Evolutionary conservation across 2,329 filamentous ascomycete genomes (phyloP), one percentile per base, ranked within the genome.

Genomic region (Colletotrichum gloeosporioides): DNA sequence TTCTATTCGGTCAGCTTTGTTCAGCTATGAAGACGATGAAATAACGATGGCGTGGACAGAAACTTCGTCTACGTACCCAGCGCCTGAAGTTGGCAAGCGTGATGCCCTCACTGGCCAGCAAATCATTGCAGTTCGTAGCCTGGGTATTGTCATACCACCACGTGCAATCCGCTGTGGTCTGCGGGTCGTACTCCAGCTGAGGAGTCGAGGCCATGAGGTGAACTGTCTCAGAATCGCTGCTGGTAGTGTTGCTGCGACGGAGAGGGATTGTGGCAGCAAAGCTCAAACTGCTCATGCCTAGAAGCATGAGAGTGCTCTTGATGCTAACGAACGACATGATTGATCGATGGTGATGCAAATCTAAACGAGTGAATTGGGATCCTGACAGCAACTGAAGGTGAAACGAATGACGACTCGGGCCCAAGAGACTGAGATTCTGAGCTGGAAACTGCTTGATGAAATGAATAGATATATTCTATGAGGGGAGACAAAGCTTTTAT

Each of bases 31-130:
- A 49, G 39, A n/a, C 39, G 0, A 49, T n/a, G 39, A 49, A 49
- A 12, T 0, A 49, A 49, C 1, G n/a, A n/a, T 0, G 0, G 39
- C 39, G 18, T 44, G 10, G 18, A 18, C 39, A 0, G 39, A 12
- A 16, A 39, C 0, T 39, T 39, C n/a, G 16, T 49, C 39, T 6
- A 49, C 39, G 18, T 49, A 49, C 18, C 39, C 39, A 49, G 39
- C 39, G 39, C 8, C 39, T 49, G 39, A 49, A n/a, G 39, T 49
- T 49, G 39, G 39, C 39, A 49, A 49, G 39, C 18, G 39, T 49
- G 9, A 49, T 49, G 39, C 39, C 18, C 39, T 49, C 39, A n/a
- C 18, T 49, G 39, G 39, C 39, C 39, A 49, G 39, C 39, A 49
- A 49, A 49, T 49, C 18, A 49, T 49, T 49, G 39, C 39, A 49